These are phyloP conservation scores for Clavispora carvajalis DNA, from an alignment of 805 yeast genomes.

Conservation along the genomic window DNA sequence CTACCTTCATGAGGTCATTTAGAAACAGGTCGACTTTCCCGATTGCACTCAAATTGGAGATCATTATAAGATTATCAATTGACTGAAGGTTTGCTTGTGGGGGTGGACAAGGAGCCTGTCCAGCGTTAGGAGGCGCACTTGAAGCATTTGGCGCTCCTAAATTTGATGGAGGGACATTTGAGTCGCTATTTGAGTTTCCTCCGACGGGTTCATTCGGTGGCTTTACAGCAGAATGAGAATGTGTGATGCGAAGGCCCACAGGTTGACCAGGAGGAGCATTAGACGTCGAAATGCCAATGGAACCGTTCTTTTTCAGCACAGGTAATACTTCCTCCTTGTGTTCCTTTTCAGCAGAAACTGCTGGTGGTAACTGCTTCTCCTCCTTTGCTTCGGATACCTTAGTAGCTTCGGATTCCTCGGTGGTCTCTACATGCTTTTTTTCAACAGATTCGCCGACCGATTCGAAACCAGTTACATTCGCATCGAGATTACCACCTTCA, in stretches of 20 bases:
- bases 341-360: not conserved
- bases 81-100: slow-evolving; percentile 40
- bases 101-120: slow-evolving; percentile 11
- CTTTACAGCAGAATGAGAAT: not conserved
- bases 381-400: too few relatives aligned
- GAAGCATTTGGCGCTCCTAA: not conserved
- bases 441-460: too few relatives aligned
- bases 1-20: slow-evolving; percentile 71
- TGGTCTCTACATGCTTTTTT: too few relatives aligned
- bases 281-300: not conserved
- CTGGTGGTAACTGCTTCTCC: too few relatives aligned
- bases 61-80: slow-evolving; percentile 73
- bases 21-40: slow-evolving; percentile 70
- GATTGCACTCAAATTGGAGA: slow-evolving; percentile 74
- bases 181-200: too few relatives aligned
- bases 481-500: too few relatives aligned
- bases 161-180: not conserved
- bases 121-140: too few relatives aligned
- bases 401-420: too few relatives aligned
- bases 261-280: not conserved
- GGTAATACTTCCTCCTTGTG: not conserved
- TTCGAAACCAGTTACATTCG: too few relatives aligned
- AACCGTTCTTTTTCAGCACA: not conserved
- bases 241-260: not conserved
- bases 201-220: too few relatives aligned